A percentile compares a stretch with the other conserved stretches of the same genome.
These are phyloP conservation scores for Fusarium continuum DNA, from an alignment of 2,329 filamentous ascomycete genomes.

Conservation along the genomic window DNA sequence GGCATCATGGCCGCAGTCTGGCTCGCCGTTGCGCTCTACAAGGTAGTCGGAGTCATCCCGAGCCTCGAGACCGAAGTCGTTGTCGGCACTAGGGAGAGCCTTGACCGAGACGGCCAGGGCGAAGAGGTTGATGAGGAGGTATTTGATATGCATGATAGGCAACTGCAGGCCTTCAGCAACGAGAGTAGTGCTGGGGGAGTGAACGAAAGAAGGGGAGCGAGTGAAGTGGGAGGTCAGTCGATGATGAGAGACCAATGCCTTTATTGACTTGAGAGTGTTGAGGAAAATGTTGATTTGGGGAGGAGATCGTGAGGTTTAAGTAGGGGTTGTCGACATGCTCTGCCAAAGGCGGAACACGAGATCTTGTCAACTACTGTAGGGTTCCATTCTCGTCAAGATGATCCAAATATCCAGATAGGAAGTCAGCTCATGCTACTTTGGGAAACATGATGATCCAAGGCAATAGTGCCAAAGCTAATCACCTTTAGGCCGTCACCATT, in stretches of 20 bases:
- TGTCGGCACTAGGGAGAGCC: conserved; percentile 31
- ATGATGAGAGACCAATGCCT: conserved; percentile 24
- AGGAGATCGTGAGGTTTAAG: conserved; percentile 30
- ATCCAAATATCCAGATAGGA: conserved; percentile 21
- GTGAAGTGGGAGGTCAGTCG: conserved; percentile 15
- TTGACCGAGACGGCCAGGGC: conserved; percentile 34
- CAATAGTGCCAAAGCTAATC: conserved; percentile 35
- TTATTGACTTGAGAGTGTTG: conserved; percentile 31
- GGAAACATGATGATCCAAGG: conserved; percentile 12
- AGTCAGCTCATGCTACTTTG: conserved; percentile 32
- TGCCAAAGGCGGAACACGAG: background rate
- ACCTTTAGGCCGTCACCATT: background rate
- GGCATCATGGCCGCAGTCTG: conserved; percentile 16
- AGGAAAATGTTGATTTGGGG: background rate
- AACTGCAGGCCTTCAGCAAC: conserved; percentile 24
- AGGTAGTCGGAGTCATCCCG: conserved; percentile 15
- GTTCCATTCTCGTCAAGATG: conserved; percentile 1
- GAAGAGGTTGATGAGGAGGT: conserved; percentile 31
- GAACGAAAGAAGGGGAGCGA: conserved; percentile 19
- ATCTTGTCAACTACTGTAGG: conserved; percentile 2
- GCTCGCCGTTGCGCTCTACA: conserved; percentile 7
- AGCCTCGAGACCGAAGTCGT: conserved; percentile 27
- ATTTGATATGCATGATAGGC: conserved; percentile 38
- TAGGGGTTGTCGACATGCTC: background rate
- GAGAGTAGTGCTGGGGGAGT: conserved; percentile 4